Percentiles rank a stretch among this genome's conserved stretches.
Evolutionary conservation across 371 early-diverging fungal genomes (phyloP).

Genomic region (Rhizopus sp.): DNA sequence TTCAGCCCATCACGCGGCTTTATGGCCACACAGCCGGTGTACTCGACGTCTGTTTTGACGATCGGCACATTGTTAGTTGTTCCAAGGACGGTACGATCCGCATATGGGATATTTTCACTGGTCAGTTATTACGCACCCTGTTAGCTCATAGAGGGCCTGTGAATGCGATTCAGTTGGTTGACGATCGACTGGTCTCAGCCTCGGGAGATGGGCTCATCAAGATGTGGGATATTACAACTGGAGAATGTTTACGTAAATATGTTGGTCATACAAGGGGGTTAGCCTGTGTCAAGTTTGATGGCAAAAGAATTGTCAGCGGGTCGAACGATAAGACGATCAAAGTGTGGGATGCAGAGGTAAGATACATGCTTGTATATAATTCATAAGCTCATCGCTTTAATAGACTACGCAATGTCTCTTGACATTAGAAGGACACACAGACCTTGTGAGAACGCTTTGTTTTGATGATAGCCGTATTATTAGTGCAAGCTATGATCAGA

Average conservation of each 20-base stretch:
- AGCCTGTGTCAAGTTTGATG: slow-evolving; percentile 94
- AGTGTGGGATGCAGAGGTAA: slow-evolving; percentile 85
- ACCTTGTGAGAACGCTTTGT: slow-evolving; percentile 91
- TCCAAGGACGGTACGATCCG: slow-evolving; percentile 93
- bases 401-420: slow-evolving; percentile 73
- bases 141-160: slow-evolving; percentile 87
- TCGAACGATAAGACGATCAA: slow-evolving; percentile 95
- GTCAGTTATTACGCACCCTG: slow-evolving; percentile 64
- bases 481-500: slow-evolving; percentile 84
- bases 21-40: slow-evolving; percentile 79
- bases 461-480: slow-evolving; percentile 60
- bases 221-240: slow-evolving; percentile 84
- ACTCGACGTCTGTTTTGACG: slow-evolving; percentile 78
- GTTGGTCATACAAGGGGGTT: slow-evolving; percentile 83
- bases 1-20: slow-evolving; percentile 48
- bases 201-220: slow-evolving; percentile 88
- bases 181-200: slow-evolving; percentile 77
- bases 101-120: slow-evolving; percentile 76
- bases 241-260: slow-evolving; percentile 66
- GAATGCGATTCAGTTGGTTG: slow-evolving; percentile 82
- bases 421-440: slow-evolving; percentile 79
- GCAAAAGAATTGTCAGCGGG: slow-evolving; percentile 87
- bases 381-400: neutral
- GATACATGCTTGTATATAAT: neutral
- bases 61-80: slow-evolving; percentile 79